phyloP scores from a whole-genome alignment of 306 rosid genomes.

The Vigna radiata region DNA sequence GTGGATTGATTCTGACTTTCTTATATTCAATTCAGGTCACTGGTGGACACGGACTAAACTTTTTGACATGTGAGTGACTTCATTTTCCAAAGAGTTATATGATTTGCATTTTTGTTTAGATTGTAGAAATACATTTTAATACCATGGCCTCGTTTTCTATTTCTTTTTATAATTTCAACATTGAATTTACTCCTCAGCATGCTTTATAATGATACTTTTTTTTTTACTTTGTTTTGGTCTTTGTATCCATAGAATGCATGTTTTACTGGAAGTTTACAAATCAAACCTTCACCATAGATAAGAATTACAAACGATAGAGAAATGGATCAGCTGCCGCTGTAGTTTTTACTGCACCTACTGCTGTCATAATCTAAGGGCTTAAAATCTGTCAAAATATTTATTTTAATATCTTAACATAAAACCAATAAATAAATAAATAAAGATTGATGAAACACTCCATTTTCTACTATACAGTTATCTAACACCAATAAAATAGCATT shows the following conservation, averaged over 20 bases:
- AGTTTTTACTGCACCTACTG: background rate
- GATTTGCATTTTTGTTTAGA: background rate
- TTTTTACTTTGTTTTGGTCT: constrained; percentile 12
- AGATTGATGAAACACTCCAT: too few relatives aligned
- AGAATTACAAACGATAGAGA: constrained; percentile 10
- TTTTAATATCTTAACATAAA: constrained; percentile 2
- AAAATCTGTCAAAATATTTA: background rate
- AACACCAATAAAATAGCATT: too few relatives aligned
- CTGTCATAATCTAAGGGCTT: background rate
- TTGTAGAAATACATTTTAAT: background rate
- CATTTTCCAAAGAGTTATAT: constrained; percentile 28
- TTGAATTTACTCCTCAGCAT: background rate
- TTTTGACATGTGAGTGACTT: constrained; percentile 73
- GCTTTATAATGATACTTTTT: constrained; percentile 9
- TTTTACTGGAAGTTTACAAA: background rate
- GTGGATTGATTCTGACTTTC: constrained; percentile 87
- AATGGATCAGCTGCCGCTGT: background rate
- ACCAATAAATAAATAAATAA: background rate
- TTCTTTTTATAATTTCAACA: background rate
- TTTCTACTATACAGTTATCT: too few relatives aligned
- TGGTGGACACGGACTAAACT: constrained; percentile 92
- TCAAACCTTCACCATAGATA: background rate
- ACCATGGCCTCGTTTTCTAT: background rate
- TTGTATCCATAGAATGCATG: background rate
- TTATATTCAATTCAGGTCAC: constrained; percentile 88